Evolutionary conservation across 129 eudicot genomes (phyloP).

Genomic region (Lonicera japonica): DNA sequence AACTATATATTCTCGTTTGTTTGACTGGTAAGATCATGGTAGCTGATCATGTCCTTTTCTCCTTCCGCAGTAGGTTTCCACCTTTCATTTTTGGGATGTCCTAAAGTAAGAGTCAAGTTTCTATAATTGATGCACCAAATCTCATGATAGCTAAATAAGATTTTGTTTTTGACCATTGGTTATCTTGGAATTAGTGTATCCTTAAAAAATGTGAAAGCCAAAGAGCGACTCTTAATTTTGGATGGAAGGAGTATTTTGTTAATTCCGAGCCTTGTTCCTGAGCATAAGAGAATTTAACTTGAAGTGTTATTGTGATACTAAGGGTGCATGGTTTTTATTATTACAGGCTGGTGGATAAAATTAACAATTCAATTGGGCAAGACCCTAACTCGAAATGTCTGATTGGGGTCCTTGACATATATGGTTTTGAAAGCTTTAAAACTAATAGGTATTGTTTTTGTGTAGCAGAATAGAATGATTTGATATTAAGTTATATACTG

Average conservation of each 20-base stretch:
- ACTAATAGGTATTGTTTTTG: slow-evolving; percentile 54
- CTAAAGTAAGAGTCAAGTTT: too few relatives aligned
- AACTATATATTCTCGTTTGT: slow-evolving; percentile 81
- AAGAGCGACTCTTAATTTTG: too few relatives aligned
- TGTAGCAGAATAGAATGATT: neutral
- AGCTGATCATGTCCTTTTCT: neutral
- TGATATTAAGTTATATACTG: slow-evolving; percentile 1
- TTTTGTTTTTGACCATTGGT: too few relatives aligned
- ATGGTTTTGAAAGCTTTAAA: slow-evolving; percentile 97
- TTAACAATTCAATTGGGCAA: slow-evolving; percentile 90
- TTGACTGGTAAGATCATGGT: slow-evolving; percentile 65
- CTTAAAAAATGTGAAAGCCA: too few relatives aligned
- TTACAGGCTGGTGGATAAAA: slow-evolving; percentile 87
- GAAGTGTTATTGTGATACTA: neutral
- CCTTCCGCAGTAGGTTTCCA: too few relatives aligned
- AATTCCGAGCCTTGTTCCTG: too few relatives aligned
- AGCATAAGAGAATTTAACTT: too few relatives aligned
- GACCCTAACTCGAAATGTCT: slow-evolving; percentile 69
- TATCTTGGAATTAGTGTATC: too few relatives aligned
- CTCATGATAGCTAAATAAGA: too few relatives aligned
- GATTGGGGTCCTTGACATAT: slow-evolving; percentile 97
- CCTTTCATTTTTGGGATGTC: too few relatives aligned
- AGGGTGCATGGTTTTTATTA: slow-evolving; percentile 15
- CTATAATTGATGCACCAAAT: too few relatives aligned
- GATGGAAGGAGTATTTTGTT: neutral